Percentiles rank a stretch among this genome's conserved stretches.
phyloP scores from a whole-genome alignment of 2,329 filamentous ascomycete species.

The Penicillium sp. region DNA sequence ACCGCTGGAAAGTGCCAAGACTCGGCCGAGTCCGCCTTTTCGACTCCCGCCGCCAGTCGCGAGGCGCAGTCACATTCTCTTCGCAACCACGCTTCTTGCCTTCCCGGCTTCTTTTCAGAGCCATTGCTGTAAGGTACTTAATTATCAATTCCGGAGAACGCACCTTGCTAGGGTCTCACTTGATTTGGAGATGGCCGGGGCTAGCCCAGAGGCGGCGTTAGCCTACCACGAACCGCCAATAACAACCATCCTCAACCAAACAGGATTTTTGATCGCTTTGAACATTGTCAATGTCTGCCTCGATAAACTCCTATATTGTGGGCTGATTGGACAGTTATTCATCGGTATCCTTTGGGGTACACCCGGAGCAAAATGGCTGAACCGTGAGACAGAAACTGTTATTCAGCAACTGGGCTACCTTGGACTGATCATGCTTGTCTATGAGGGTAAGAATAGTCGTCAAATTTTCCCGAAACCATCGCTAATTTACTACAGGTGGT shows the following conservation, averaged over 20 bases:
- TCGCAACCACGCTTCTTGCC: too few species aligned
- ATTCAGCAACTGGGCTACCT: slow-evolving; percentile 72
- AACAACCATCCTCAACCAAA: slow-evolving; percentile 60
- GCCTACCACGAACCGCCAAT: slow-evolving; percentile 69
- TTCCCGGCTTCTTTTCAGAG: too few species aligned
- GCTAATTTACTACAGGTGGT: slow-evolving; percentile 18
- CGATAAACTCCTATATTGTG: slow-evolving; percentile 68
- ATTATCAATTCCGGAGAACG: too few species aligned
- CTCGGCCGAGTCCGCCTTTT: too few species aligned
- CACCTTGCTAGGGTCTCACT: too few species aligned
- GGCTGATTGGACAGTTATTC: slow-evolving; percentile 72
- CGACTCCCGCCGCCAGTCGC: too few species aligned
- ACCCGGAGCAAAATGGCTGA: slow-evolving; percentile 67
- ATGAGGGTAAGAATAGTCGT: slow-evolving; percentile 66
- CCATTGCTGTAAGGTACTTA: too few species aligned
- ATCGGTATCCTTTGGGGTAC: slow-evolving; percentile 72
- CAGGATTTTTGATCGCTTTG: slow-evolving; percentile 66
- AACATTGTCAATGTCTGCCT: slow-evolving; percentile 63
- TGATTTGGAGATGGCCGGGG: slow-evolving; percentile 1
- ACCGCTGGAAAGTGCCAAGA: too few species aligned
- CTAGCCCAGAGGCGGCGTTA: slow-evolving; percentile 26
- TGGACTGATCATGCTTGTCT: slow-evolving; percentile 73
- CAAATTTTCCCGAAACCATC: neutral
- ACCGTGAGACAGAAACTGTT: slow-evolving; percentile 54
- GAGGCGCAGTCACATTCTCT: too few species aligned